These are phyloP conservation scores for Inosperma sp. DNA, from an alignment of 768 basidiomycete genomes.

Conservation along the genomic window DNA sequence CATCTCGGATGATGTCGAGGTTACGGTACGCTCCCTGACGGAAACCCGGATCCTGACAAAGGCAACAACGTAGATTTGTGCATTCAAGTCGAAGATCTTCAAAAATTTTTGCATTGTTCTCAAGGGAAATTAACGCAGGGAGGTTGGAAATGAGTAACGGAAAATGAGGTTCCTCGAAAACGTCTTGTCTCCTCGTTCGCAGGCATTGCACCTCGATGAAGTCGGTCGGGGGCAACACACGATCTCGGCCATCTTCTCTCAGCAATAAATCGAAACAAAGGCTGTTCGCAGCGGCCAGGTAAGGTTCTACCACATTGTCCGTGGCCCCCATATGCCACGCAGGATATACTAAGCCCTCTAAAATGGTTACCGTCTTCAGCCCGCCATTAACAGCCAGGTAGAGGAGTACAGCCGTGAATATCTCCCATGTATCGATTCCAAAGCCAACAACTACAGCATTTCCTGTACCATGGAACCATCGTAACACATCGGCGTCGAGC, in stretches of 20 bases:
- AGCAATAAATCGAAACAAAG: conserved; percentile 61
- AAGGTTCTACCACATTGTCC: conserved; percentile 40
- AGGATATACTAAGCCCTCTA: conserved; percentile 73
- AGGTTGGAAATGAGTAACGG: conserved; percentile 55
- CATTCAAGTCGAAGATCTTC: conserved; percentile 46
- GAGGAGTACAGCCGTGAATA: conserved; percentile 56
- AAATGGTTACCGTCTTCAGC: conserved; percentile 64
- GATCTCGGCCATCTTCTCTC: conserved; percentile 41
- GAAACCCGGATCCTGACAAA: conserved; percentile 65
- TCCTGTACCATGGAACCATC: conserved; percentile 70
- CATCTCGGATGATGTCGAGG: conserved; percentile 61
- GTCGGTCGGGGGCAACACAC: conserved; percentile 39
- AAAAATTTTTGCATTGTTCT: conserved; percentile 53
- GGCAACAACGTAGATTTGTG: conserved; percentile 47
- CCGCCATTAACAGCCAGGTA: conserved; percentile 64
- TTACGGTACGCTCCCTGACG: conserved; percentile 73
- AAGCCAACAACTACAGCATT: conserved; percentile 58
- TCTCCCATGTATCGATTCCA: conserved; percentile 60
- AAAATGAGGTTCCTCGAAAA: conserved; percentile 66
- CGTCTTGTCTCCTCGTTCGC: conserved; percentile 61
- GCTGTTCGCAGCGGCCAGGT: conserved; percentile 58
- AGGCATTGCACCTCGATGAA: conserved; percentile 66
- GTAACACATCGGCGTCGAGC: conserved; percentile 63
- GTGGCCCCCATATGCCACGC: conserved; percentile 62
- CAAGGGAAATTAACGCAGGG: conserved; percentile 66